Evolutionary conservation across 2,329 filamentous ascomycete genomes (phyloP).

Genomic region (Botrytis sinoallii): DNA sequence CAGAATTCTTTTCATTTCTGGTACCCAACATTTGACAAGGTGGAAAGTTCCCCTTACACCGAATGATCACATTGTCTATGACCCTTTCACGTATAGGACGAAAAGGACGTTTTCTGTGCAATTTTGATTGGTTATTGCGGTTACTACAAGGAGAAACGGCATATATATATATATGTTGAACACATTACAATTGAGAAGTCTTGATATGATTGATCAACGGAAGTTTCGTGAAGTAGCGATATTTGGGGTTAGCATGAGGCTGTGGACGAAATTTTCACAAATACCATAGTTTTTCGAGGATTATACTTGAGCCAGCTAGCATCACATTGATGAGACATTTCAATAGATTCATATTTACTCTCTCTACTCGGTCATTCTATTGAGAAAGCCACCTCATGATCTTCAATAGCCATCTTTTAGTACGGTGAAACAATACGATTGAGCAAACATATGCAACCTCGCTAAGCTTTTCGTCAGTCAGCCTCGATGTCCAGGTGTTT

Average conservation of each 20-base stretch:
- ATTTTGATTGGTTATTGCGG: no score
- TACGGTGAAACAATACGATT: background rate
- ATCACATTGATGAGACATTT: background rate
- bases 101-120: background rate
- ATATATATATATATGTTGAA: no score
- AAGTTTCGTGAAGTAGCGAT: no score
- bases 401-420: background rate
- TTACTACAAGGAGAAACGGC: background rate
- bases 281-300: background rate
- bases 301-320: background rate
- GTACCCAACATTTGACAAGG: background rate
- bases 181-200: background rate
- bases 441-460: conserved; percentile 1
- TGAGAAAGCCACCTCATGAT: background rate
- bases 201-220: background rate
- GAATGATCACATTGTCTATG: background rate
- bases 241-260: background rate
- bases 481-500: background rate
- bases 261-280: background rate
- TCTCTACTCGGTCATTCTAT: background rate
- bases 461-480: background rate
- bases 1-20: no score
- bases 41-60: background rate
- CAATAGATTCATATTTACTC: background rate
- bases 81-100: background rate